Percentiles rank a stretch among this genome's conserved stretches.
phyloP scores from a whole-genome alignment of 768 basidiomycete species.

The Strobilomyces confusus region DNA sequence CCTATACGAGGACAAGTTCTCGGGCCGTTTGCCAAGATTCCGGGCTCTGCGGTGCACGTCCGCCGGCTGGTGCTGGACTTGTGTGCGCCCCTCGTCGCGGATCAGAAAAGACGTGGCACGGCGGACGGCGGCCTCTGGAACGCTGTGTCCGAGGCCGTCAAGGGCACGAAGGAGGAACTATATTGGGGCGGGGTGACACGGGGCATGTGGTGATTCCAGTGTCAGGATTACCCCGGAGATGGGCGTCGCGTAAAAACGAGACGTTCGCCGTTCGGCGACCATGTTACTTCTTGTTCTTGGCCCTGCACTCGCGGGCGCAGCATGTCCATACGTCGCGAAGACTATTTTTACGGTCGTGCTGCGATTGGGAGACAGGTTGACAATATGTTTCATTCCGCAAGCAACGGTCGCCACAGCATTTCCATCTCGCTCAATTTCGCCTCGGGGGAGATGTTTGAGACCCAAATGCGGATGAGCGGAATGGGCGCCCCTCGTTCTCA shows the following conservation, averaged over 20 bases:
- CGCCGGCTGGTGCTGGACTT: slow-evolving; percentile 65
- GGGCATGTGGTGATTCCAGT: slow-evolving; percentile 29
- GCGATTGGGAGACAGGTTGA: slow-evolving; percentile 7
- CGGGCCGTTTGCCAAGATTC: slow-evolving; percentile 79
- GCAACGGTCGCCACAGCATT: slow-evolving; percentile 1
- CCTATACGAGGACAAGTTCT: slow-evolving; percentile 64
- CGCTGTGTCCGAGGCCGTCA: slow-evolving; percentile 27
- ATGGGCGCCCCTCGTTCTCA: slow-evolving; percentile 1
- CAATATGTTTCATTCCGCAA: slow-evolving; percentile 2
- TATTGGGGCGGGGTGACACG: slow-evolving; percentile 34
- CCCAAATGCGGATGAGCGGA: background rate
- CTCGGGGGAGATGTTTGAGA: background rate
- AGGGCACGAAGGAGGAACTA: slow-evolving; percentile 23
- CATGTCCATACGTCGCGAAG: background rate
- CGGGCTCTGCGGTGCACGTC: slow-evolving; percentile 34
- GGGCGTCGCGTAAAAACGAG: background rate
- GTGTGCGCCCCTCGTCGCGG: slow-evolving; percentile 34
- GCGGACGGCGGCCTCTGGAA: slow-evolving; percentile 16
- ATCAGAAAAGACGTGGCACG: slow-evolving; percentile 10
- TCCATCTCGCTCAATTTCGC: background rate
- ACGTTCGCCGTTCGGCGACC: background rate
- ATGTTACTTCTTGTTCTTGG: slow-evolving; percentile 3
- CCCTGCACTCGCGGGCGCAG: background rate
- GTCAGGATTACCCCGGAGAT: background rate
- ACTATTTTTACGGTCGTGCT: slow-evolving; percentile 6